Percentiles rank a stretch among this genome's conserved stretches.
These are phyloP conservation scores for Trametes gibbosa DNA, from an alignment of 768 basidiomycete species.

Conservation along the genomic window DNA sequence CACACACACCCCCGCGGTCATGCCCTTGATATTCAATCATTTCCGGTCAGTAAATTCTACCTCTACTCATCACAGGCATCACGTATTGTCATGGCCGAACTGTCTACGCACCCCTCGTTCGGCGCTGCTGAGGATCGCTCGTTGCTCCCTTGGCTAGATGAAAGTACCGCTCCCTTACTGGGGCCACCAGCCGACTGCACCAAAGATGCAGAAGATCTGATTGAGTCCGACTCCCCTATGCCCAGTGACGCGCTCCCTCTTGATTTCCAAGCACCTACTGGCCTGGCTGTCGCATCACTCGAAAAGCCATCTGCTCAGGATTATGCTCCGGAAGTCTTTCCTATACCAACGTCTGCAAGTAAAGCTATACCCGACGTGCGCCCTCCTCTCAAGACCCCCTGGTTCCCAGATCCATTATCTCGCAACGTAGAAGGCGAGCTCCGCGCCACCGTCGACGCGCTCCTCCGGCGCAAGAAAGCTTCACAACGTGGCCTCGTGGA, in stretches of 20 bases:
- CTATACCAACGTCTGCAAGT: not conserved
- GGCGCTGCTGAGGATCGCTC: not conserved
- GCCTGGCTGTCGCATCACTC: not conserved
- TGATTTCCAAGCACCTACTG: not conserved
- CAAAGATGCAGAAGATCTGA: not conserved
- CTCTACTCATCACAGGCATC: not conserved
- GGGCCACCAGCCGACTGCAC: not conserved
- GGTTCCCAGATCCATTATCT: not conserved
- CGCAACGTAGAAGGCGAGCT: constrained; percentile 6
- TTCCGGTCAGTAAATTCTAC: no score
- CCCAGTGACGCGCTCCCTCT: not conserved
- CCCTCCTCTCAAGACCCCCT: not conserved
- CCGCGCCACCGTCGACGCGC: constrained; percentile 7
- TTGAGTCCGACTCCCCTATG: not conserved
- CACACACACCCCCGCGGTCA: no score
- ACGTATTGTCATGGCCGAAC: no score
- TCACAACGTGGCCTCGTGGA: constrained; percentile 1
- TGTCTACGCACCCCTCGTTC: not conserved
- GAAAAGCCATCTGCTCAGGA: not conserved
- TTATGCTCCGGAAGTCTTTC: not conserved
- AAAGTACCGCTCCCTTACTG: not conserved
- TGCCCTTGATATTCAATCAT: no score
- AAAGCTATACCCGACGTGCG: no score
- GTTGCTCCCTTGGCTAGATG: not conserved
- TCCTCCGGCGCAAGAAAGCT: constrained; percentile 8